Base-by-base conservation (phyloP, 1,284 basidiomycete genomes). In the Moniliella sp. region DNA sequence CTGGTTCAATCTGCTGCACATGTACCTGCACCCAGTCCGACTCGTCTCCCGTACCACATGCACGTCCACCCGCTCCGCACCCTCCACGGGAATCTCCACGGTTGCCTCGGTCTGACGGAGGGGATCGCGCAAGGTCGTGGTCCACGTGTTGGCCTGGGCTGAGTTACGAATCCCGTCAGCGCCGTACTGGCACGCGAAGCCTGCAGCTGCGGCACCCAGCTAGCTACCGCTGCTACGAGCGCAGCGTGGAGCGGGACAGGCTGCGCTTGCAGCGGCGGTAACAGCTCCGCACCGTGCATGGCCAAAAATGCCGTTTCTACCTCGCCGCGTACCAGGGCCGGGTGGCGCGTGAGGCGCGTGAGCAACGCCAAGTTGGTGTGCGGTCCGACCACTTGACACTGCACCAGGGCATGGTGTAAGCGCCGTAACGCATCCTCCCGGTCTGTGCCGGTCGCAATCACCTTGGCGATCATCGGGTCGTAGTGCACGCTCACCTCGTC, bases 241-340 rank as follows among this genome's bases (percentile, higher is more conserved):
- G 76, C 77, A 3, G 82, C 64, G 5, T 76, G 50, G 30, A 74
- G 69, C 0, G 74, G 62, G 0, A 69, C 67, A 0, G 77, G 73
- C 12, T 68, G 62, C 4, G 64, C 47, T 1, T 72, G 43, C 71
- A 32, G 72, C 66, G 16, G 25, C 4, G 26, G 26, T 9, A 13
- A 15, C 4, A 33, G 25, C 14, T 33, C 25, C 9, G 17, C 21
- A 23, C 14, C 25, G 46, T 61, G 43, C 52, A 79, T 78, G 18
- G 72, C 69, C 49, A 93, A 86, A 54, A 91, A 93, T 2, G 81
- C 82, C 5, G 84, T 91, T 61, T 91, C 84, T 4, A 93, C 72
- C 36, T 84, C 73, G n/a, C 69, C 80, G 18, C 67, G 65, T 12
- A 78, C 67, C 51, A 93, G 91, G 4, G 74, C 69, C 17, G 68